These are phyloP conservation scores for Pistacia atlantica DNA, from an alignment of 345 rosid genomes.

Conservation along the genomic window DNA sequence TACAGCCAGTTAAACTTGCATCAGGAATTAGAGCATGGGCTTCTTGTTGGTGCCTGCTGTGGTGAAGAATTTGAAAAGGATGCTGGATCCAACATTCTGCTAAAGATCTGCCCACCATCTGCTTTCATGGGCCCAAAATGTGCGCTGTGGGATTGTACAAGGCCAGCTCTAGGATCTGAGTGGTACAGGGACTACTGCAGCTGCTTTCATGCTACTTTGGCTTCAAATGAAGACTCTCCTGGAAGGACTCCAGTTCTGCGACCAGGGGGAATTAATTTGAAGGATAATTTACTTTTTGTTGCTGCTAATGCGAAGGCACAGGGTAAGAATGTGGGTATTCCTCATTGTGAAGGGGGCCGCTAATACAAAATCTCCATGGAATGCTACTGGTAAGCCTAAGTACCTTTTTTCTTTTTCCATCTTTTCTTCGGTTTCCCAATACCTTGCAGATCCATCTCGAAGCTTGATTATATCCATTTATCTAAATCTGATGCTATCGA, in stretches of 20 bases:
- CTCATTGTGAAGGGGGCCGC: conserved; percentile 94
- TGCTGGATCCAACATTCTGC: conserved; percentile 37
- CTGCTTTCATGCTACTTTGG: conserved; percentile 64
- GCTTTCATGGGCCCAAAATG: conserved; percentile 89
- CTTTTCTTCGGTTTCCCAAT: background rate
- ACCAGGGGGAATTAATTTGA: conserved; percentile 72
- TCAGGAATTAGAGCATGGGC: conserved; percentile 47
- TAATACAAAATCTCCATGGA: conserved; percentile 80
- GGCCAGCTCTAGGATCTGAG: conserved; percentile 75
- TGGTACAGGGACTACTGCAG: conserved; percentile 71
- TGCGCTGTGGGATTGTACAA: conserved; percentile 90
- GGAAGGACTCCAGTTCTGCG: conserved; percentile 71
- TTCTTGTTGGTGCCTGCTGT: conserved; percentile 34
- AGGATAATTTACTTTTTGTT: conserved; percentile 65
- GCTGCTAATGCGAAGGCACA: conserved; percentile 65
- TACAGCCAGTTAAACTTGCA: conserved; percentile 45
- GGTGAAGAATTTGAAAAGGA: conserved; percentile 33
- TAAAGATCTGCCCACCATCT: conserved; percentile 58
- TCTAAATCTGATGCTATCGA: background rate
- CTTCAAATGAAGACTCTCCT: conserved; percentile 62
- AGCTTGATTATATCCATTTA: background rate
- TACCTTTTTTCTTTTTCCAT: background rate
- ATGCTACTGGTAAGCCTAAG: conserved; percentile 59
- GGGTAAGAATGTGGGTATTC: conserved; percentile 88
- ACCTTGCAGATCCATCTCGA: background rate